Base-by-base conservation (phyloP, 2,329 filamentous ascomycete genomes). In the Chrysoporthe cubensis region DNA sequence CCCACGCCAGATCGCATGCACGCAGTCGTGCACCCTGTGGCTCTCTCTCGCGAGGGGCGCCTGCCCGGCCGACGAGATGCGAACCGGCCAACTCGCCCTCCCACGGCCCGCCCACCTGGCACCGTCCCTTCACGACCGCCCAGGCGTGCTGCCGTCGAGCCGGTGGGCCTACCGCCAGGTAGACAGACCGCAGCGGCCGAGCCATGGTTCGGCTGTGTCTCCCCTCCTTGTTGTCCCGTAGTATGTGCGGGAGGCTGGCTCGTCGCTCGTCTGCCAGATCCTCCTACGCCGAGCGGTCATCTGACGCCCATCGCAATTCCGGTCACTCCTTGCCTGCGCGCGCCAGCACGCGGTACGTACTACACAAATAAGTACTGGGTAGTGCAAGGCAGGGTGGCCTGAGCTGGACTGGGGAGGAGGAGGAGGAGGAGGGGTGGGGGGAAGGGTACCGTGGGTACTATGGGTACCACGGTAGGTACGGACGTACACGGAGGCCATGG, bases 301-400 rank as follows among this genome's bases (percentile, higher is more conserved):
- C 59, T 61, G 59, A 34, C 42, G 59, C 43, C 59, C 40, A 61
- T 61, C 59, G 59, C 59, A 61, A 61, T 61, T 48, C 59, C 59
- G 59, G 59, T 3, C 59, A 61, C 59, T 61, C 59, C 59, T 44
- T 48, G 43, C 26, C 59, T 46, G 43, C 43, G 26, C 21, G 16
- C 26, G 43, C 14, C 21, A 6, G 42, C 11, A 48, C 40, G 8
- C 7, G 59, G 42, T 61, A 46, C 42, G 6, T 26, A 48, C 14
- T 21, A 42, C n/a, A 26, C 11, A 14, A 16, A n/a, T 26, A 48
- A 46, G 9, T 46, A 34, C 16, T 26, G 26, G 26, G 26, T 26
- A 26, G 26, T 26, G 26, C 26, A 26, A 58, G 56, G 7, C 56
- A 37, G 7, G 37, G 56, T 58, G 26, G 26, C 9, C 21, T 34